Evolutionary conservation across 495 filamentous ascomycete genomes (phyloP).

Genomic region (Penicillium odoratum): DNA sequence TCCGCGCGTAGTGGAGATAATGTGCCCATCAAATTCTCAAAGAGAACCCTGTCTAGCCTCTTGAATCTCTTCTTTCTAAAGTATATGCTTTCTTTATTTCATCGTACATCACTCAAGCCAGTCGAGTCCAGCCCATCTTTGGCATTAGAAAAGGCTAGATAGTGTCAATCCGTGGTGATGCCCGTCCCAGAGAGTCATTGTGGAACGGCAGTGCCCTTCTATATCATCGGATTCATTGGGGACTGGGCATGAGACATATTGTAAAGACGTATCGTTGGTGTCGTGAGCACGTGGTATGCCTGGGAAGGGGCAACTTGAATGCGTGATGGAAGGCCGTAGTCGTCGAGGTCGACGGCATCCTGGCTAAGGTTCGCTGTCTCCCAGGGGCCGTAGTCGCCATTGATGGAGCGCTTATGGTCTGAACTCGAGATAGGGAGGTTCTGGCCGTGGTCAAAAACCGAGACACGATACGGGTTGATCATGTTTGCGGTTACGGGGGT

Average conservation of each 20-base stretch:
- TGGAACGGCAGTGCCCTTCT: slow-evolving; percentile 32
- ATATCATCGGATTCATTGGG: slow-evolving; percentile 24
- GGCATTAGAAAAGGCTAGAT: slow-evolving; percentile 22
- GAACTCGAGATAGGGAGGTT: slow-evolving; percentile 29
- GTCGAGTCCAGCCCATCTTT: slow-evolving; percentile 27
- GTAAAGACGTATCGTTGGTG: slow-evolving; percentile 25
- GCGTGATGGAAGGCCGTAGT: slow-evolving; percentile 27
- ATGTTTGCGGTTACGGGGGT: slow-evolving; percentile 30
- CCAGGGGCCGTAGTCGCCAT: slow-evolving; percentile 38
- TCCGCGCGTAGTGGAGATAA: too few relatives aligned
- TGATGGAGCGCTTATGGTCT: slow-evolving; percentile 23
- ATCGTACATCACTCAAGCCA: slow-evolving; percentile 8
- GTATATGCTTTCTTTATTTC: slow-evolving; percentile 8
- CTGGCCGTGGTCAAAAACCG: slow-evolving; percentile 37
- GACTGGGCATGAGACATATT: slow-evolving; percentile 33
- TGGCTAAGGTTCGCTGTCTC: slow-evolving; percentile 38
- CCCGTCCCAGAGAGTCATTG: slow-evolving; percentile 35
- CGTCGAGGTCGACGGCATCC: slow-evolving; percentile 38
- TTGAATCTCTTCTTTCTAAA: too few relatives aligned
- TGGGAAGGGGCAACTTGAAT: slow-evolving; percentile 26
- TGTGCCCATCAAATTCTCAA: too few relatives aligned
- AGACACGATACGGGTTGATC: slow-evolving; percentile 34
- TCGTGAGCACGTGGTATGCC: slow-evolving; percentile 36
- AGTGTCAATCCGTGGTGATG: slow-evolving; percentile 30
- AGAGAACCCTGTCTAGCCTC: too few relatives aligned